A percentile compares a stretch with the other conserved stretches of the same genome.
Evolutionary conservation across 768 basidiomycete species (phyloP).

Genomic region (Pleurotus ostreatus): DNA sequence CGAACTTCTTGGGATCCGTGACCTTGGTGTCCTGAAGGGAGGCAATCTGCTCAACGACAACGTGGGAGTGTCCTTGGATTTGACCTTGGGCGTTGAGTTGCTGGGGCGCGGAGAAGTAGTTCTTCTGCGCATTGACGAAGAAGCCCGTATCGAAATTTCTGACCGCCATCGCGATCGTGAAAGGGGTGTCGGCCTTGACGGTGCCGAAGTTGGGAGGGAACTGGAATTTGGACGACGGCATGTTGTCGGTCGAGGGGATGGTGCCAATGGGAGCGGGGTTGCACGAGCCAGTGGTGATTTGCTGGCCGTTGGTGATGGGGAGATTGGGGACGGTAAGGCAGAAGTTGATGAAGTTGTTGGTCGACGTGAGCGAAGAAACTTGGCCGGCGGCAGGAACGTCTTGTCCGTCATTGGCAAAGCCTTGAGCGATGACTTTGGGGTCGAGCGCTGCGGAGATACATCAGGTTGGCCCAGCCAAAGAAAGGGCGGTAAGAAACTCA

Average conservation of each 20-base stretch:
- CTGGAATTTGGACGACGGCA: conserved; percentile 46
- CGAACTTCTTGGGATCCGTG: conserved; percentile 48
- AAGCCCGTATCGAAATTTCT: conserved; percentile 37
- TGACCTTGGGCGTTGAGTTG: conserved; percentile 35
- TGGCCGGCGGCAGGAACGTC: conserved; percentile 38
- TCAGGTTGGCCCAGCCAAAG: neutral
- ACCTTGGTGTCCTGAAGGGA: conserved; percentile 37
- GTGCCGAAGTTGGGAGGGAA: conserved; percentile 36
- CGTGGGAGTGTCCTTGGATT: conserved; percentile 53
- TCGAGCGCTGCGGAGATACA: conserved; percentile 30
- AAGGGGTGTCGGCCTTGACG: conserved; percentile 32
- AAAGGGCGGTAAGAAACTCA: conserved; percentile 12
- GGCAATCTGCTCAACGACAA: conserved; percentile 45
- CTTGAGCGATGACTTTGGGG: conserved; percentile 31
- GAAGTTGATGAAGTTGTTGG: conserved; percentile 68
- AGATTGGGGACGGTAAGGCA: conserved; percentile 35
- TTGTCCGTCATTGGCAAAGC: conserved; percentile 43
- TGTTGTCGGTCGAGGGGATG: conserved; percentile 37
- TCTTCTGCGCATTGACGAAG: conserved; percentile 48
- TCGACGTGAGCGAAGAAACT: conserved; percentile 45
- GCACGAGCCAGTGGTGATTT: conserved; percentile 44
- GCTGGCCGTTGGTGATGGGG: conserved; percentile 50
- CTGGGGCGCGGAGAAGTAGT: conserved; percentile 50
- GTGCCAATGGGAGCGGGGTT: conserved; percentile 50
- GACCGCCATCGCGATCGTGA: conserved; percentile 38